A percentile compares a stretch with the other conserved stretches of the same genome.
Evolutionary conservation across 257 asterid genomes (phyloP).

Genomic region (Verbascum thapsus): DNA sequence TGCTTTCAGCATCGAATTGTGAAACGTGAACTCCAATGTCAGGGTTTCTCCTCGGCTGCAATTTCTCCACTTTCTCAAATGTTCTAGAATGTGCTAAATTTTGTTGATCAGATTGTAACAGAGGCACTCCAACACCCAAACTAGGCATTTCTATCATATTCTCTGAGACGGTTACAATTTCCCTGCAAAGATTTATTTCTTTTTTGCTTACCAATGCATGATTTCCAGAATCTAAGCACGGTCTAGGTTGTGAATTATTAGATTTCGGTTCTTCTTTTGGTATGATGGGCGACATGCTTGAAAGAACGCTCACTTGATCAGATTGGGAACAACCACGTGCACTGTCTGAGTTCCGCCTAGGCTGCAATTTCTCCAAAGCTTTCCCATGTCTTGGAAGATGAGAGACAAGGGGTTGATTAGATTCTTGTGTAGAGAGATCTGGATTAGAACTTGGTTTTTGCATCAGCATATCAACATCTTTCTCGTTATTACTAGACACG

Average conservation of each 20-base stretch:
- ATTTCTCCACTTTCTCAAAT: constrained; percentile 54
- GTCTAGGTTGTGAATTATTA: constrained; percentile 26
- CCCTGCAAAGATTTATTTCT: constrained; percentile 23
- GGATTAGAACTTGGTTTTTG: constrained; percentile 37
- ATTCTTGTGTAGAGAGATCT: constrained; percentile 30
- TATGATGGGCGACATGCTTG: constrained; percentile 4
- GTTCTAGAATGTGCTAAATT: constrained; percentile 34
- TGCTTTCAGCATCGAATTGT: constrained; percentile 40
- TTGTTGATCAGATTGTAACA: constrained; percentile 35
- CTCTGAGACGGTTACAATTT: constrained; percentile 19
- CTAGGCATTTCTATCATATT: constrained; percentile 30
- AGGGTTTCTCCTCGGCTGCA: constrained; percentile 60
- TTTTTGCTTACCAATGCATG: constrained; percentile 31
- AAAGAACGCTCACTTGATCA: constrained; percentile 26
- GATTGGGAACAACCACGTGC: constrained; percentile 33
- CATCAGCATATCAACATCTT: constrained; percentile 32
- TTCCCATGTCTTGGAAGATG: constrained; percentile 34
- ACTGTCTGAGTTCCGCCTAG: constrained; percentile 39
- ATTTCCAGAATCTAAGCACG: constrained; percentile 30
- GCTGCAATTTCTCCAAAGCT: constrained; percentile 44
- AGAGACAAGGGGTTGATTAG: constrained; percentile 39
- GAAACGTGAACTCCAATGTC: constrained; percentile 43
- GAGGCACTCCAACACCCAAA: constrained; percentile 32
- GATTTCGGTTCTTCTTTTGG: constrained; percentile 41
- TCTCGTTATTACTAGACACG: constrained; percentile 25